Evolutionary conservation across 352 stramenopile species (phyloP).

Genomic region (Phytophthora hibernalis): DNA sequence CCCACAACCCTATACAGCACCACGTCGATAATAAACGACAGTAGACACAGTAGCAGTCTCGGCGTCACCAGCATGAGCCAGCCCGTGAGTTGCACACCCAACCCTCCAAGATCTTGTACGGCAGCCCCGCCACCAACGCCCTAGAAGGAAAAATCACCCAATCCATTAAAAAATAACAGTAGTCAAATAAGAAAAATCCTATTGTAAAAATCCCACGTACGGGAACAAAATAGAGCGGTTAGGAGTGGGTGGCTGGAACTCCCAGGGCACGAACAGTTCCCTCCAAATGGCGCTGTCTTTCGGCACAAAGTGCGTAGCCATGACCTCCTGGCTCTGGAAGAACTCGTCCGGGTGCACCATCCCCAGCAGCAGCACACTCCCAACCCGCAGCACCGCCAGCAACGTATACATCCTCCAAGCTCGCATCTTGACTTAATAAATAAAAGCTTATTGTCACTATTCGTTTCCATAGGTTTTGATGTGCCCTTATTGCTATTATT

Average conservation of each 20-base stretch:
- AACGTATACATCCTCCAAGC: conserved; percentile 30
- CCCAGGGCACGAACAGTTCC: conserved; percentile 76
- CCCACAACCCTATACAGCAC: conserved; percentile 52
- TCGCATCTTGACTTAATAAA: conserved; percentile 9
- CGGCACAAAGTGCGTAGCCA: conserved; percentile 62
- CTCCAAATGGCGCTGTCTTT: conserved; percentile 24
- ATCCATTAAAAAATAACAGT: conserved; percentile 9
- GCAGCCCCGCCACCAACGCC: conserved; percentile 53
- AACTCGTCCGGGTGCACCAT: conserved; percentile 89
- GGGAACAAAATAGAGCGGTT: conserved; percentile 85
- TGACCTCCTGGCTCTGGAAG: conserved; percentile 89
- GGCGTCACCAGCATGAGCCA: conserved; percentile 60
- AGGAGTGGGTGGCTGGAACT: conserved; percentile 64
- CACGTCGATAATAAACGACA: conserved; percentile 68
- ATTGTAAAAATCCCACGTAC: conserved; percentile 36
- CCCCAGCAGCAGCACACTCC: conserved; percentile 42
- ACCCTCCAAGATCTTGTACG: conserved; percentile 54
- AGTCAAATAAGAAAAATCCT: neutral
- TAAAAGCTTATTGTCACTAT: conserved; percentile 11
- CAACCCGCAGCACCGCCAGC: conserved; percentile 50
- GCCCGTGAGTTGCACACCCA: conserved; percentile 51
- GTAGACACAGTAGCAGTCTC: conserved; percentile 60
- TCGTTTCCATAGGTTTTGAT: neutral
- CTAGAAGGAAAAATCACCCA: conserved; percentile 34
- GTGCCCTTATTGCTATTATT: no score